These are phyloP conservation scores for Sclerotinia spermophila DNA, from an alignment of 2,329 filamentous ascomycete species.

Conservation along the genomic window DNA sequence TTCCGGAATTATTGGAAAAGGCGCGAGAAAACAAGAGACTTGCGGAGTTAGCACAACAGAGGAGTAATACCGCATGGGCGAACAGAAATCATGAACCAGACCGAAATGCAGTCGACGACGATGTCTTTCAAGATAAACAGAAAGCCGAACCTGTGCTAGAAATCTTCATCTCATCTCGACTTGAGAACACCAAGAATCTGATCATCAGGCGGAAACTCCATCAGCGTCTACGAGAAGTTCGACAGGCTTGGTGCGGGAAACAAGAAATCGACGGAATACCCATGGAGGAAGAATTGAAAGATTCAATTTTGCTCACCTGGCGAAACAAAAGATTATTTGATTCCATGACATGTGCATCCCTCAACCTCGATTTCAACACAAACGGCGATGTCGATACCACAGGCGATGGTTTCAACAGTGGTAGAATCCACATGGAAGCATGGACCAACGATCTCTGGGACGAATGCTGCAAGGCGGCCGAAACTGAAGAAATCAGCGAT, in stretches of 20 bases:
- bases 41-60: slow-evolving; percentile 22
- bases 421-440: slow-evolving; percentile 69
- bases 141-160: slow-evolving; percentile 43
- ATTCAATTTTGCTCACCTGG: slow-evolving; percentile 74
- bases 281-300: slow-evolving; percentile 42
- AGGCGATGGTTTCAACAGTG: slow-evolving; percentile 45
- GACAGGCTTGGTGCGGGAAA: slow-evolving; percentile 64
- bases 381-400: slow-evolving; percentile 33
- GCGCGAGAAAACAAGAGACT: slow-evolving; percentile 32
- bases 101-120: slow-evolving; percentile 11
- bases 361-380: slow-evolving; percentile 55
- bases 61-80: slow-evolving; percentile 18
- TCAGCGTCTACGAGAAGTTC: slow-evolving; percentile 64
- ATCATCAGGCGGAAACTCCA: slow-evolving; percentile 64
- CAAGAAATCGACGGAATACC: slow-evolving; percentile 48
- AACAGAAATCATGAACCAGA: slow-evolving; percentile 21
- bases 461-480: slow-evolving; percentile 30
- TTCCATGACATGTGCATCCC: slow-evolving; percentile 65
- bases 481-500: slow-evolving; percentile 25
- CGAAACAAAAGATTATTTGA: slow-evolving; percentile 69
- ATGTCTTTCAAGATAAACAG: slow-evolving; percentile 22
- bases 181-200: slow-evolving; percentile 58
- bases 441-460: slow-evolving; percentile 65
- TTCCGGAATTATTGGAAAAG: slow-evolving; percentile 33
- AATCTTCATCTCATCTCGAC: slow-evolving; percentile 64